phyloP scores from a whole-genome alignment of 2,329 filamentous ascomycete genomes.

The Xylogone sp. region DNA sequence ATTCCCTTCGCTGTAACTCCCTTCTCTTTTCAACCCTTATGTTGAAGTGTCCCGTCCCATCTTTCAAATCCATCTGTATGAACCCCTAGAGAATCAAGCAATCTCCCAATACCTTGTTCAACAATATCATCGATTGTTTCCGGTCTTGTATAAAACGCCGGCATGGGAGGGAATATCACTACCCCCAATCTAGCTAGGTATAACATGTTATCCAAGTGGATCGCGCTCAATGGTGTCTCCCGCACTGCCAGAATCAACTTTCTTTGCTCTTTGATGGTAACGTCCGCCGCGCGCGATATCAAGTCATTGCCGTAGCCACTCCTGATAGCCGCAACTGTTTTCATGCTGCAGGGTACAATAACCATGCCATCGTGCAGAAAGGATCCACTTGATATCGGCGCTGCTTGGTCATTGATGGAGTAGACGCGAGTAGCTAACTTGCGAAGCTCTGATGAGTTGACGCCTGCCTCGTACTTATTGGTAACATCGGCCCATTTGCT shows the following conservation, averaged over 20 bases:
- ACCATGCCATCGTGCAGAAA: conserved; percentile 44
- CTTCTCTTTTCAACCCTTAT: too few relatives aligned
- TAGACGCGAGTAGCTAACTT: conserved; percentile 36
- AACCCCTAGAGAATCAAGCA: conserved; percentile 41
- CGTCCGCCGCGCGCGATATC: conserved; percentile 41
- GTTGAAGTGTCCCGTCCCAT: conserved; percentile 26
- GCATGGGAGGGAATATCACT: conserved; percentile 40
- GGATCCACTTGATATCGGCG: conserved; percentile 40
- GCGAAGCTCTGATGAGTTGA: conserved; percentile 31
- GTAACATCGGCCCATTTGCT: conserved; percentile 46
- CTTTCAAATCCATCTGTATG: conserved; percentile 36
- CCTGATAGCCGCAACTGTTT: conserved; percentile 40
- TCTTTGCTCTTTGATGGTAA: conserved; percentile 42
- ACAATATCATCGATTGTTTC: conserved; percentile 36
- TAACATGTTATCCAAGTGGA: conserved; percentile 44
- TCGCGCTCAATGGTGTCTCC: conserved; percentile 41
- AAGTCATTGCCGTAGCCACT: conserved; percentile 40
- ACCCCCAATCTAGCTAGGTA: conserved; percentile 33
- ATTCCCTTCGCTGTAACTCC: too few relatives aligned
- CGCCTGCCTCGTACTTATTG: conserved; percentile 42
- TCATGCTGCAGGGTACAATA: conserved; percentile 44
- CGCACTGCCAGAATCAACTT: conserved; percentile 36
- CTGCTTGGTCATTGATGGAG: conserved; percentile 39
- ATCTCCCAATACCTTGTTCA: conserved; percentile 41
- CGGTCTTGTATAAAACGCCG: conserved; percentile 40